Percentiles rank a stretch among this genome's conserved stretches.
Evolutionary conservation across 129 eudicot genomes (phyloP).

Genomic region (Rutidosis leptorrhynchoides): DNA sequence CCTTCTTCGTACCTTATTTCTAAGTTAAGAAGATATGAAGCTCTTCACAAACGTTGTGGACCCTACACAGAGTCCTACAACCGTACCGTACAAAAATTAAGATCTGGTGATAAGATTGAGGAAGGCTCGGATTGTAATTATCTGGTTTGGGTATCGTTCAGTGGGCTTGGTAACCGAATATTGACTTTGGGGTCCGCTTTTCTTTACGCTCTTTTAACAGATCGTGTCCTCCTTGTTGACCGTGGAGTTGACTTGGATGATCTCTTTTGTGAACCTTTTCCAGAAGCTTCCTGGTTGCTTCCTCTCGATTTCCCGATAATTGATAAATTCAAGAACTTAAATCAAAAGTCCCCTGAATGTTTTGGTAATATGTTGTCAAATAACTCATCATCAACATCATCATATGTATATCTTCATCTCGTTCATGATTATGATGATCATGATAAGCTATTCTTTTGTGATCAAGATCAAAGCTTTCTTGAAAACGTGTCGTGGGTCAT

Average conservation of each 20-base stretch:
- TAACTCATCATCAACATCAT: conserved; percentile 25
- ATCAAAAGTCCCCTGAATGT: conserved; percentile 51
- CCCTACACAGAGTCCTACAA: conserved; percentile 57
- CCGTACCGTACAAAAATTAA: conserved; percentile 30
- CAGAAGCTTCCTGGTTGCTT: conserved; percentile 63
- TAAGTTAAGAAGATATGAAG: conserved; percentile 47
- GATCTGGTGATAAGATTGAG: conserved; percentile 21
- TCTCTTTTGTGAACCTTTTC: conserved; percentile 81
- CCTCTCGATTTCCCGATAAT: conserved; percentile 62
- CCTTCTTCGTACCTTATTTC: conserved; percentile 51
- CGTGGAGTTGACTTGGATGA: conserved; percentile 55
- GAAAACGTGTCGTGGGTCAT: conserved; percentile 60
- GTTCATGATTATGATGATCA: conserved; percentile 62
- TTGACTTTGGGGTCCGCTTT: conserved; percentile 67
- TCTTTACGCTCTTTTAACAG: conserved; percentile 71
- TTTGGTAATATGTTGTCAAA: conserved; percentile 50
- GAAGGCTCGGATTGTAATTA: conserved; percentile 52
- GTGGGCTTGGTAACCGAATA: conserved; percentile 73
- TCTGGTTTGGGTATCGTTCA: conserved; percentile 64
- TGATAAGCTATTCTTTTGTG: conserved; percentile 78
- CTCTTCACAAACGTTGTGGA: conserved; percentile 56
- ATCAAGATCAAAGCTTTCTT: conserved; percentile 59
- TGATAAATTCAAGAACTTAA: conserved; percentile 47
- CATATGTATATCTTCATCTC: conserved; percentile 62
- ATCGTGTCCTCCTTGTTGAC: conserved; percentile 62